A percentile compares a stretch with the other conserved stretches of the same genome.
These are phyloP conservation scores for Novymonas esmeraldas DNA, from an alignment of 208 protist species.

Conservation along the genomic window DNA sequence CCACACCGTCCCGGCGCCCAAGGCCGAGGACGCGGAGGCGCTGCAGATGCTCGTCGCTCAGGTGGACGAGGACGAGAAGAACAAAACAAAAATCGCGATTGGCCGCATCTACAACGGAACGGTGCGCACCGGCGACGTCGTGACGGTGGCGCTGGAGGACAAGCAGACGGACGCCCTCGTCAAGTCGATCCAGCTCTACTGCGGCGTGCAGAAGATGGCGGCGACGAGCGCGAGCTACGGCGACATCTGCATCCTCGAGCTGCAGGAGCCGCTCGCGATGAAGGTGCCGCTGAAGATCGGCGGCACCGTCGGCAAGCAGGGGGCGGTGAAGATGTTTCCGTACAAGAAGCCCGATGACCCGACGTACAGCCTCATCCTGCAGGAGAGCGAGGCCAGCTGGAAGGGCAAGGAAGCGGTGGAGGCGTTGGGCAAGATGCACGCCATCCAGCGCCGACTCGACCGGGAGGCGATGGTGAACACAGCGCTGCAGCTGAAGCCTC, in stretches of 20 bases:
- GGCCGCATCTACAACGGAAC: constrained; percentile 92
- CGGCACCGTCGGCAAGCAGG: constrained; percentile 77
- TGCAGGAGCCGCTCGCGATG: constrained; percentile 84
- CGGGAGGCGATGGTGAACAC: constrained; percentile 96
- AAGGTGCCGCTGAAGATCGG: constrained; percentile 92
- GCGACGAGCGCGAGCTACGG: constrained; percentile 73
- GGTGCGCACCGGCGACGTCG: constrained; percentile 84
- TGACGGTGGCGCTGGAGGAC: constrained; percentile 87
- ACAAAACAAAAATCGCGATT: constrained; percentile 88
- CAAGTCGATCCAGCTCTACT: constrained; percentile 85
- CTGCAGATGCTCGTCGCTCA: constrained; percentile 97
- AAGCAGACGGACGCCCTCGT: constrained; percentile 85
- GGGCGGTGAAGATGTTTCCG: constrained; percentile 67
- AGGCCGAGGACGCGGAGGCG: constrained; percentile 37
- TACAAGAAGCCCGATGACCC: constrained; percentile 95
- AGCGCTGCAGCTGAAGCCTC: constrained; percentile 68
- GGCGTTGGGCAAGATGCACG: constrained; percentile 61
- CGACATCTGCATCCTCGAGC: constrained; percentile 85
- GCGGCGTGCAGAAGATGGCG: constrained; percentile 77
- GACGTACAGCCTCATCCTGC: constrained; percentile 92
- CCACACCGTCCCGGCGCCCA: constrained; percentile 75
- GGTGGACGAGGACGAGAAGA: constrained; percentile 88
- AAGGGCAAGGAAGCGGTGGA: constrained; percentile 91
- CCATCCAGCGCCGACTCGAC: constrained; percentile 81
- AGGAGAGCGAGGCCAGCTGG: constrained; percentile 91